A percentile compares a stretch with the other conserved stretches of the same genome.
Conservation (phyloP, 768 basidiomycete genomes). For the Lepiota subincarnata region DNA sequence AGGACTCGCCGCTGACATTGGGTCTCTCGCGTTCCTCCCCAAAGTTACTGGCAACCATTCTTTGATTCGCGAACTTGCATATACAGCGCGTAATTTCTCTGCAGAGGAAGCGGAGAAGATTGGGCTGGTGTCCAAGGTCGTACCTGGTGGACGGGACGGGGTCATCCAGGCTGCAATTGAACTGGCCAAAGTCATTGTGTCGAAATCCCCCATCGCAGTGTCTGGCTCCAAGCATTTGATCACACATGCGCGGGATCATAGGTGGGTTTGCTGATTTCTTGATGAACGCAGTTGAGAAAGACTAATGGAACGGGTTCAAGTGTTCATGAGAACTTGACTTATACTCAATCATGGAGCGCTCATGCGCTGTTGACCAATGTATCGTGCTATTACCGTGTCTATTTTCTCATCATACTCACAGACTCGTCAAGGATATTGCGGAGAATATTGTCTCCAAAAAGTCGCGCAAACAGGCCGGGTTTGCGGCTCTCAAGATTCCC, state of each 20-base stretch:
- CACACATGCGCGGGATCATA: conserved; percentile 75
- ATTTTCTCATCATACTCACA: not conserved
- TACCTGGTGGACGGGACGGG: conserved; percentile 59
- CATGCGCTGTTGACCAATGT: conserved; percentile 39
- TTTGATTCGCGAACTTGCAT: conserved; percentile 68
- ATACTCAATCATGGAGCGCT: conserved; percentile 42
- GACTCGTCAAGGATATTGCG: conserved; percentile 31
- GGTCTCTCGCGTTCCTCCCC: conserved; percentile 77
- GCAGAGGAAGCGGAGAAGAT: conserved; percentile 62
- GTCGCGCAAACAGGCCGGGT: conserved; percentile 27
- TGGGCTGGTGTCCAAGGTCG: conserved; percentile 72
- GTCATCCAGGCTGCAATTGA: conserved; percentile 66
- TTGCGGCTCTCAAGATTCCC: conserved; percentile 21
- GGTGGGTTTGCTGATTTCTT: conserved; percentile 35
- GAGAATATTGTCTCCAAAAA: conserved; percentile 31
- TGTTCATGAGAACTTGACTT: conserved; percentile 38
- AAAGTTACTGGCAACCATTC: conserved; percentile 75
- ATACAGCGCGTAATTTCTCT: conserved; percentile 69
- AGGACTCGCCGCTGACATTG: conserved; percentile 85
- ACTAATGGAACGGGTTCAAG: conserved; percentile 16
- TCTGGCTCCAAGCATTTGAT: conserved; percentile 74
- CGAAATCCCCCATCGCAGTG: conserved; percentile 79
- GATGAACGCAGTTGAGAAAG: not conserved
- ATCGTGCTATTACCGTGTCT: not conserved
- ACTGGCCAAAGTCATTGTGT: conserved; percentile 60